Conservation (phyloP, 768 basidiomycete species). For the Guyanaporus albipodus region DNA sequence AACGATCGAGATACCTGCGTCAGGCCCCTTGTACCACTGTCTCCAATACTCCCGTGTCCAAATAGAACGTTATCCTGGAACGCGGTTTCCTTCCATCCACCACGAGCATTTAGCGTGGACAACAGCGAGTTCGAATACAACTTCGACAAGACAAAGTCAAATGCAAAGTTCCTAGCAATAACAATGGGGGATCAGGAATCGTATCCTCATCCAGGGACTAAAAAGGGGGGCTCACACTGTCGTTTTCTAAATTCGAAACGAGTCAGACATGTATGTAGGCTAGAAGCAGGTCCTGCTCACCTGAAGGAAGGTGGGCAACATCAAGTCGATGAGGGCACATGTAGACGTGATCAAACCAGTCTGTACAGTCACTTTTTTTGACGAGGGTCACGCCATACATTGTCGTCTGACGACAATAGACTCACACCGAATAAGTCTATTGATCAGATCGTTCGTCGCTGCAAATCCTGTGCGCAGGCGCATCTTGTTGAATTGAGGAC, state of each 20-base stretch:
- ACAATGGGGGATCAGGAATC: background rate
- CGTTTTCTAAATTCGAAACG: background rate
- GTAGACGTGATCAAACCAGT: conserved; percentile 20
- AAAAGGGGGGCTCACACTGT: conserved; percentile 1
- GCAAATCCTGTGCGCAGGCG: conserved; percentile 41
- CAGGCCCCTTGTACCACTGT: background rate
- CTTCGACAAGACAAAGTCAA: conserved; percentile 24
- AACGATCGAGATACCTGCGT: too few species aligned
- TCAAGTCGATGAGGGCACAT: conserved; percentile 14
- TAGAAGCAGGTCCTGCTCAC: conserved; percentile 4
- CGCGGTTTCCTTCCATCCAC: conserved; percentile 14
- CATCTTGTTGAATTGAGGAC: too few species aligned
- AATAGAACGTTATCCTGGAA: conserved; percentile 9
- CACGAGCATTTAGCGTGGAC: conserved; percentile 22
- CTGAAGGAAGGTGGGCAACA: conserved; percentile 10
- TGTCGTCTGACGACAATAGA: background rate
- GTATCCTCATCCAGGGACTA: background rate
- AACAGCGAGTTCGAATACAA: conserved; percentile 23
- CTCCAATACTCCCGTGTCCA: background rate
- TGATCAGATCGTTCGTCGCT: conserved; percentile 34
- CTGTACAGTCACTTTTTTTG: conserved; percentile 25
- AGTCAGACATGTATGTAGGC: background rate
- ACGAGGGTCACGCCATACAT: background rate
- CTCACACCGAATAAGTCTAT: conserved; percentile 40
- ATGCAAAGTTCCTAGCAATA: conserved; percentile 14